Evolutionary conservation across 2,329 filamentous ascomycete genomes (phyloP), one percentile per base, ranked within the genome.

Genomic region (Graphilbum ipis-grandicollis): DNA sequence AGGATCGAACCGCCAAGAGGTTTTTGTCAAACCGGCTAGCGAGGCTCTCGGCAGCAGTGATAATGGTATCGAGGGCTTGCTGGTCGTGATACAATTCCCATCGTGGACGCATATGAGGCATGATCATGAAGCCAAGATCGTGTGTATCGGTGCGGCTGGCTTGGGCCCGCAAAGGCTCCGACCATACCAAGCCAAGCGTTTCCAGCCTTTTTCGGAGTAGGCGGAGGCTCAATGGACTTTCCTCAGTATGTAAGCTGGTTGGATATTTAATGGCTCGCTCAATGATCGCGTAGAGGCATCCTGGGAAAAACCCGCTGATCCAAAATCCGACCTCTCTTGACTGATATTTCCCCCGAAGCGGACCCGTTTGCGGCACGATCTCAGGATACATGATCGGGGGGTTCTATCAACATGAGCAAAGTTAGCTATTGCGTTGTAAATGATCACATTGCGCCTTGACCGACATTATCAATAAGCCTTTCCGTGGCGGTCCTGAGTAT

Each of bases 271-370:
- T n/a, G n/a, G n/a, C 34, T 10, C 57, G 39, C 39, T 59, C 52
- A 5, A 62, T 47, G 0, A 65, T 48, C 1, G 56, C 47, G 37
- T 63, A 62, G 2, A 65, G 41, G 3, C 51, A 53, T 0, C 62
- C 62, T 0, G 60, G 61, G 37, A 65, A 65, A 50, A 65, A 65
- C 0, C 62, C 61, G 2, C 56, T 61, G 0, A 60, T 65, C 62
- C 62, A 66, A 39, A 63, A 63, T n/a, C n/a, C n/a, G n/a, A n/a
- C n/a, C n/a, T n/a, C n/a, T n/a, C n/a, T n/a, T n/a, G n/a, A n/a
- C n/a, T n/a, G n/a, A n/a, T n/a, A n/a, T n/a, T n/a, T n/a, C n/a
- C n/a, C n/a, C n/a, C n/a, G n/a, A n/a, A n/a, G n/a, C n/a, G n/a
- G n/a, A n/a, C n/a, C n/a, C n/a, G n/a, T n/a, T n/a, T n/a, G n/a